Conservation (phyloP, 805 yeast species). For the Cephaloascus fragrans region DNA sequence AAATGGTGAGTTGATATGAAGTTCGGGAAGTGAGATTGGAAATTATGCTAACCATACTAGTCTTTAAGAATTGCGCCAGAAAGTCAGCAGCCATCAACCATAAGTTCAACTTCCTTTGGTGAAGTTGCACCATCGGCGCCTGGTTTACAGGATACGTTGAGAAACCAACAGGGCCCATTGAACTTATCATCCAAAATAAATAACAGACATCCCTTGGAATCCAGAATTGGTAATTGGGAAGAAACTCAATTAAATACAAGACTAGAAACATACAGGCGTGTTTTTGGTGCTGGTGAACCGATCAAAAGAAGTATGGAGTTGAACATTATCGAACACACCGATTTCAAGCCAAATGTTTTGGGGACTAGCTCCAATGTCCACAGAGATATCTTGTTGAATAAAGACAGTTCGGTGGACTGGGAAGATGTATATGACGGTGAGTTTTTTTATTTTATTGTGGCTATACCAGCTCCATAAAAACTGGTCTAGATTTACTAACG, state of each 20-base stretch:
- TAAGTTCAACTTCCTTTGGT: constrained; percentile 43
- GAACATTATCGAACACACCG: constrained; percentile 57
- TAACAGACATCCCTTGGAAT: constrained; percentile 80
- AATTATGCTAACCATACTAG: too few relatives aligned
- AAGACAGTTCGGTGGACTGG: constrained; percentile 79
- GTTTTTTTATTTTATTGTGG: constrained; percentile 3
- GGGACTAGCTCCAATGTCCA: constrained; percentile 58
- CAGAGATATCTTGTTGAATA: constrained; percentile 68
- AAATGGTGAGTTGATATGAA: not conserved
- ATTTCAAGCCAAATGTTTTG: constrained; percentile 53
- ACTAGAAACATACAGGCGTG: constrained; percentile 69
- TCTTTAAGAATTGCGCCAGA: constrained; percentile 50
- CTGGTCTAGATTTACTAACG: constrained; percentile 5
- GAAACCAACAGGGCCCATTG: constrained; percentile 56
- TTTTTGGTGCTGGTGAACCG: constrained; percentile 92
- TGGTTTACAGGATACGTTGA: constrained; percentile 58
- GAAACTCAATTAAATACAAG: constrained; percentile 57
- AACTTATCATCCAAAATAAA: constrained; percentile 53
- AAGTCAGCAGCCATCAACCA: constrained; percentile 29
- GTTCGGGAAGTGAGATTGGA: too few relatives aligned
- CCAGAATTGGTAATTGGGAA: constrained; percentile 74
- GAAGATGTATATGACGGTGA: constrained; percentile 73
- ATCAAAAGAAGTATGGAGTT: constrained; percentile 87
- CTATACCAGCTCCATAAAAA: too few relatives aligned
- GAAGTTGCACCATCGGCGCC: constrained; percentile 58